These are phyloP conservation scores for Colletotrichum liriopes DNA, from an alignment of 2,329 filamentous ascomycete genomes.

Conservation along the genomic window DNA sequence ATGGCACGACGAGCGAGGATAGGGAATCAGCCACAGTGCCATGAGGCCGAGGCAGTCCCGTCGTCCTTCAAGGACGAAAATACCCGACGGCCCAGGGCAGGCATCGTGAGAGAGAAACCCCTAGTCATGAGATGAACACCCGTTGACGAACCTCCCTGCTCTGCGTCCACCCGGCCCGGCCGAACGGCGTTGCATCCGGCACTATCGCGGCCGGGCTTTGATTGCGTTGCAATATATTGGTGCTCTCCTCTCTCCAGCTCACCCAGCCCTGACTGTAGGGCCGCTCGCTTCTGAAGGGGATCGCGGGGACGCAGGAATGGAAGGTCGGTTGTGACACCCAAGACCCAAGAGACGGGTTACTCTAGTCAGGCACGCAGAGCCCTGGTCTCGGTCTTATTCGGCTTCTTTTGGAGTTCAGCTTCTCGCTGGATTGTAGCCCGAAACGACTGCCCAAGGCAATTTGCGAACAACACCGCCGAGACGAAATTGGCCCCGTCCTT, in stretches of 20 bases:
- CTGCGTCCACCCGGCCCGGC: not conserved
- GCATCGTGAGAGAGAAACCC: not conserved
- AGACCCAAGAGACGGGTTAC: not conserved
- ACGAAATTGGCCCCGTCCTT: not conserved
- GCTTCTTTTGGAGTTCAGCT: not conserved
- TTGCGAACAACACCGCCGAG: not conserved
- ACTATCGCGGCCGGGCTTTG: conserved; percentile 18
- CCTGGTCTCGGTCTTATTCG: not conserved
- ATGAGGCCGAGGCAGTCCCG: conserved; percentile 6
- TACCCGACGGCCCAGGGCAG: no score
- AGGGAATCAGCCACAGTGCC: not conserved
- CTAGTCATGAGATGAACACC: conserved; percentile 9
- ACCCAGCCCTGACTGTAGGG: conserved; percentile 17
- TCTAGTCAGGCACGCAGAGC: not conserved
- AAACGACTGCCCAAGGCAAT: conserved; percentile 1
- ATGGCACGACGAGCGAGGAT: not conserved
- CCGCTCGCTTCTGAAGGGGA: not conserved
- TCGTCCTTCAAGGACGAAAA: not conserved
- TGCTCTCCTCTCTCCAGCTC: not conserved
- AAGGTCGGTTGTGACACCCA: conserved; percentile 22
- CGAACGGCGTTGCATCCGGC: conserved; percentile 29
- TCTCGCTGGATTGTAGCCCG: not conserved
- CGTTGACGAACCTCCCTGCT: not conserved
- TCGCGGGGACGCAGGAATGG: conserved; percentile 12
- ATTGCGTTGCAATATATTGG: not conserved